Percentiles rank a stretch among this genome's conserved stretches.
Conservation (phyloP, 169 alveolate species). For the Cryptosporidium viatorum region DNA sequence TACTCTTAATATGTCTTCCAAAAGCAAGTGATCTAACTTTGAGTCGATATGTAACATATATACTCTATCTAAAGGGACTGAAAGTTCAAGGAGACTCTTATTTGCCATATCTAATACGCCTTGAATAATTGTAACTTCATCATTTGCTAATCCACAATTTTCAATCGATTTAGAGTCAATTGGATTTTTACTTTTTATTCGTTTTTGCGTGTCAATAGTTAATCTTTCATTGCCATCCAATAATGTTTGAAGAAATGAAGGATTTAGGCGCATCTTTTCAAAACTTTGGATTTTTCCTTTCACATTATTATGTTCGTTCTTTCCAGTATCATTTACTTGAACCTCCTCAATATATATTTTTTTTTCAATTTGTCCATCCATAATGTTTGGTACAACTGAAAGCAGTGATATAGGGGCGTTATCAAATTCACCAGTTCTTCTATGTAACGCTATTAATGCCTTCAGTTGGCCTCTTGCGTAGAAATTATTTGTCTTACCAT, state of each 20-base stretch:
- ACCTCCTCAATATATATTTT: conserved; percentile 1
- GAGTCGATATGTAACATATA: conserved; percentile 82
- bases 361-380: background rate
- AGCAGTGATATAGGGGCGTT: conserved; percentile 56
- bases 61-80: conserved; percentile 80
- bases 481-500: conserved; percentile 79
- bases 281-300: conserved; percentile 11
- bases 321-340: background rate
- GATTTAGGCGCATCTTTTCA: conserved; percentile 9
- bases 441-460: conserved; percentile 74
- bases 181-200: background rate
- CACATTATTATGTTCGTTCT: background rate
- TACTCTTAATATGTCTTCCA: conserved; percentile 79
- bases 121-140: conserved; percentile 82
- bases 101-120: conserved; percentile 86
- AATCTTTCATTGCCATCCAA: conserved; percentile 5
- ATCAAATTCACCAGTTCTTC: conserved; percentile 44
- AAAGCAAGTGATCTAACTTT: conserved; percentile 73
- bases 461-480: conserved; percentile 73
- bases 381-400: conserved; percentile 22
- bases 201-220: background rate
- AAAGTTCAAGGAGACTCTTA: conserved; percentile 79
- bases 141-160: conserved; percentile 72
- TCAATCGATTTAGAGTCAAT: background rate
- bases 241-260: background rate